These are phyloP conservation scores for Phaeophleospora eucalypticola DNA, from an alignment of 2,329 filamentous ascomycete genomes.

Conservation along the genomic window DNA sequence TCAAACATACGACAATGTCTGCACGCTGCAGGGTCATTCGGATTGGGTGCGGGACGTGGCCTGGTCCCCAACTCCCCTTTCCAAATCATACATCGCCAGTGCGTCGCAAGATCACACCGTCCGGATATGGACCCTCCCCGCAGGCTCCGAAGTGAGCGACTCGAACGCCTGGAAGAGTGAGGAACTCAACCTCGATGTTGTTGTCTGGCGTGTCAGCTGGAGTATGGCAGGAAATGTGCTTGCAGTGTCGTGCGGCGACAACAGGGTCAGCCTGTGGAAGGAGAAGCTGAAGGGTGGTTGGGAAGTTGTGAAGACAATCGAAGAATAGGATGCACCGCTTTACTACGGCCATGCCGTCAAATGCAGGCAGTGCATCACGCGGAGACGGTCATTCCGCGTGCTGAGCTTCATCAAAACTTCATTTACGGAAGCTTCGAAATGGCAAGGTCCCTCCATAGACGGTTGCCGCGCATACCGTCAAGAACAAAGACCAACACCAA, in stretches of 20 bases:
- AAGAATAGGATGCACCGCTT: constrained; percentile 41
- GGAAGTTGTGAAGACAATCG: constrained; percentile 95
- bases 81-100: constrained; percentile 94
- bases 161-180: constrained; percentile 77
- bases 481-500: not conserved
- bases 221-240: constrained; percentile 94
- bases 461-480: not conserved
- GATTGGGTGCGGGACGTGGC: constrained; percentile 98
- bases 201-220: constrained; percentile 97
- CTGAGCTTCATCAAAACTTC: not conserved
- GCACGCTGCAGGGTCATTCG: constrained; percentile 72
- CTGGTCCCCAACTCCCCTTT: constrained; percentile 91
- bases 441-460: not conserved
- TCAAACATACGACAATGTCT: constrained; percentile 38
- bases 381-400: not conserved
- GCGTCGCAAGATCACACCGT: constrained; percentile 97
- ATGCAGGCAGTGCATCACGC: not conserved
- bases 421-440: not conserved
- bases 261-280: constrained; percentile 97
- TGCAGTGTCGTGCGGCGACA: constrained; percentile 88
- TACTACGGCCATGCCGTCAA: not conserved
- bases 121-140: constrained; percentile 77
- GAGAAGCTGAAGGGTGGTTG: constrained; percentile 95
- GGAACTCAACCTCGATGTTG: constrained; percentile 78
- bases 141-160: constrained; percentile 36